phyloP scores from a whole-genome alignment of 2,329 filamentous ascomycete genomes.

The Phialocephala subalpina region DNA sequence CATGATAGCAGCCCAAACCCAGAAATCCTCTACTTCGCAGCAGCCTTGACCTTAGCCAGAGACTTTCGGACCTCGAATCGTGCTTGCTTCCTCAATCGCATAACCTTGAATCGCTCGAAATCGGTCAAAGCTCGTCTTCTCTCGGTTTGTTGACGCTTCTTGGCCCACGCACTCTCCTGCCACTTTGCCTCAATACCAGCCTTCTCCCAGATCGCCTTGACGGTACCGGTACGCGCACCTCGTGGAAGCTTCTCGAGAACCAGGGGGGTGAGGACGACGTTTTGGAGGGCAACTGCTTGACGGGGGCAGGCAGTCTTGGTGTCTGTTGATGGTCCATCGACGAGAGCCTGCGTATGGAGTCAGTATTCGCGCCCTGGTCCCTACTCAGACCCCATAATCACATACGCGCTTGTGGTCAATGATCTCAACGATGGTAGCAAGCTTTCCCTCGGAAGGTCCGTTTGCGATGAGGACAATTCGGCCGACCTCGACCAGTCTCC shows the following conservation, averaged over 20 bases:
- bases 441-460: conserved; percentile 82
- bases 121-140: conserved; percentile 92
- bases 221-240: conserved; percentile 79
- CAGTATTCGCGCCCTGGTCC: conserved; percentile 33
- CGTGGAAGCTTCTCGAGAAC: conserved; percentile 87
- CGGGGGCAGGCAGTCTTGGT: conserved; percentile 82
- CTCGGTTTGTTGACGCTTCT: conserved; percentile 87
- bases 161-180: conserved; percentile 89
- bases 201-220: conserved; percentile 92
- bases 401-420: conserved; percentile 99
- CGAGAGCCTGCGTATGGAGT: conserved; percentile 75
- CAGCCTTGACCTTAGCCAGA: conserved; percentile 88
- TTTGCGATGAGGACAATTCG: conserved; percentile 91
- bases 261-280: conserved; percentile 89
- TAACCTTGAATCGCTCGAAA: conserved; percentile 99
- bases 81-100: conserved; percentile 99
- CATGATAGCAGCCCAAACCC: conserved; percentile 53
- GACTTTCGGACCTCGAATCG: conserved; percentile 98
- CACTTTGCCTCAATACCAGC: conserved; percentile 92
- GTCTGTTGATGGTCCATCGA: conserved; percentile 91
- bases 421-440: conserved; percentile 97
- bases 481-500: conserved; percentile 98
- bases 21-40: conserved; percentile 64
- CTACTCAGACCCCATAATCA: conserved; percentile 46
- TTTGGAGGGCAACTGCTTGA: conserved; percentile 83